Conservation (phyloP, 495 filamentous ascomycete genomes). For the Evernia prunastri region DNA sequence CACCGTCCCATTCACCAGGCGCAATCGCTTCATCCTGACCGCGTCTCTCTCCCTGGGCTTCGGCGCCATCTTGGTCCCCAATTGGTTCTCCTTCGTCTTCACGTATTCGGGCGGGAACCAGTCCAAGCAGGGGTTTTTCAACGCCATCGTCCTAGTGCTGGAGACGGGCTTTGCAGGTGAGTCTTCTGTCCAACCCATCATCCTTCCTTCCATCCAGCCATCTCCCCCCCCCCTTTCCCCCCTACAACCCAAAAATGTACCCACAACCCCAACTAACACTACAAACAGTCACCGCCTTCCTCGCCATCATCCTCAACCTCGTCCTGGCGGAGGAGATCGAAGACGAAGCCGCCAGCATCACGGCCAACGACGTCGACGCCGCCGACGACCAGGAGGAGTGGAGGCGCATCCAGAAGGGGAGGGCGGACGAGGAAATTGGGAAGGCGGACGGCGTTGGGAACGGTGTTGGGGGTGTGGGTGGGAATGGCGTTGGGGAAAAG, state of each 20-base stretch:
- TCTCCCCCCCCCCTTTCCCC: not conserved
- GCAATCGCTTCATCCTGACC: conserved; percentile 84
- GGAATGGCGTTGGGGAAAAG: not conserved
- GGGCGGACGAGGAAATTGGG: conserved; percentile 17
- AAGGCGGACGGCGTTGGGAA: not conserved
- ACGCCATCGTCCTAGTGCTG: conserved; percentile 76
- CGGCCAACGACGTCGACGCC: conserved; percentile 21
- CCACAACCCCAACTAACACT: not conserved
- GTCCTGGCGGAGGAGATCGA: conserved; percentile 67
- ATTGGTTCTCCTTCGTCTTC: conserved; percentile 72
- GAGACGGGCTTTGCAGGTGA: conserved; percentile 57
- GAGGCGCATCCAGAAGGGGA: conserved; percentile 13
- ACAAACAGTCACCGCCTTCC: conserved; percentile 47
- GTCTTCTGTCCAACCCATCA: not conserved
- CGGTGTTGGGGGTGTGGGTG: not conserved
- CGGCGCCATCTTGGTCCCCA: conserved; percentile 74
- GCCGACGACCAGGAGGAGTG: conserved; percentile 26
- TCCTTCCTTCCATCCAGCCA: not conserved
- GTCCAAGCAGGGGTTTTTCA: conserved; percentile 67
- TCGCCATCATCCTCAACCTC: conserved; percentile 68
- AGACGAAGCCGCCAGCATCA: conserved; percentile 38
- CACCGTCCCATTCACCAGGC: conserved; percentile 70
- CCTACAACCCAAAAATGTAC: not conserved
- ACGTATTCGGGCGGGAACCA: conserved; percentile 64
- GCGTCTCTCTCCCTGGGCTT: conserved; percentile 70